A percentile compares a stretch with the other conserved stretches of the same genome.
Evolutionary conservation across 139 green algal species (phyloP).

Genomic region (Cymbomonas tetramitiformis): DNA sequence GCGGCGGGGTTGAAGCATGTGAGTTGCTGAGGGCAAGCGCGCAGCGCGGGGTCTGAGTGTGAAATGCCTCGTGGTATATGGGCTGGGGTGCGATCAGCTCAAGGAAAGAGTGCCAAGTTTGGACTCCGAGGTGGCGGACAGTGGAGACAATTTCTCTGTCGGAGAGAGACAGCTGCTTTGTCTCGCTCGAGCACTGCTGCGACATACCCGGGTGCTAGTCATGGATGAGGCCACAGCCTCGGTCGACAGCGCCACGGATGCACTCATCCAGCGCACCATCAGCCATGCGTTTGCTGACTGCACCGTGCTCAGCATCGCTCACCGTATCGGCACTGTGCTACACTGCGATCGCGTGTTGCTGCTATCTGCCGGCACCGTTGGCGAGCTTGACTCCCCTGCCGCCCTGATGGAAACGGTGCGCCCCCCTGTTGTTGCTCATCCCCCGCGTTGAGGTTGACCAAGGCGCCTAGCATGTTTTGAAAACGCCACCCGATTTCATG

Average conservation of each 20-base stretch:
- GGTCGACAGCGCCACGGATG: slow-evolving; percentile 73
- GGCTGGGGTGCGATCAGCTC: no score
- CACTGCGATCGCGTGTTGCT: no score
- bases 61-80: no score
- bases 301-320: slow-evolving; percentile 50
- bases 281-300: slow-evolving; percentile 38
- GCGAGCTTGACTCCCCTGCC: no score
- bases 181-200: slow-evolving; percentile 63
- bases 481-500: no score
- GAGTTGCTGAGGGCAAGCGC: no score
- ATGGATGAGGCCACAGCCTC: slow-evolving; percentile 82
- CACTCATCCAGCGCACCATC: slow-evolving; percentile 56
- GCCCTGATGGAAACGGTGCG: no score
- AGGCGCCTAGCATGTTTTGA: no score
- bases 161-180: slow-evolving; percentile 86
- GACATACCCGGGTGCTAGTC: slow-evolving; percentile 37
- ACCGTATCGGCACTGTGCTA: slow-evolving; percentile 64
- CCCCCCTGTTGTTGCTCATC: no score
- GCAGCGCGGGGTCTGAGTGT: no score
- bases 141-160: slow-evolving; percentile 66
- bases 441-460: no score
- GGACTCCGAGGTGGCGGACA: slow-evolving; percentile 55
- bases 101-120: slow-evolving; percentile 27
- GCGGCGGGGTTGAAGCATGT: slow-evolving; percentile 48
- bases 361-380: no score